Conservation (phyloP, 805 yeast species). For the Cyberlindnera suaveolens region DNA sequence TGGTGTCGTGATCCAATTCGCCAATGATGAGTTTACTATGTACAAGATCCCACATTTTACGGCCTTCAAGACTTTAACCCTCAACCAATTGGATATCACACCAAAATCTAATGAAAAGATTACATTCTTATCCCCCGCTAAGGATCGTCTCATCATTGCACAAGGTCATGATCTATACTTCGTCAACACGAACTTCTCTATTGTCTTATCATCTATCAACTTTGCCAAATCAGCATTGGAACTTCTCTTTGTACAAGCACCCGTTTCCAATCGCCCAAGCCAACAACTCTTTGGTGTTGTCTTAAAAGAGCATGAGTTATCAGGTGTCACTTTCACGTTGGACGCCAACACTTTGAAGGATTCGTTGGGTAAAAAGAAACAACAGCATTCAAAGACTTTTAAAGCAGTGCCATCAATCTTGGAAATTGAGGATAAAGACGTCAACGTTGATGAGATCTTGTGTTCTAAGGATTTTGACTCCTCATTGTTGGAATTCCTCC, state of each 20-base stretch:
- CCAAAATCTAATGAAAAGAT: conserved; percentile 1
- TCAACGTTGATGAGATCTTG: conserved; percentile 19
- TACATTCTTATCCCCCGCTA: conserved; percentile 21
- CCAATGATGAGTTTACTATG: conserved; percentile 8
- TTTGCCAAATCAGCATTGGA: conserved; percentile 15
- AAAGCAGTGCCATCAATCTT: conserved; percentile 24
- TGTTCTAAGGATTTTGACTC: conserved; percentile 25
- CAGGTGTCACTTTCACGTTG: conserved; percentile 39
- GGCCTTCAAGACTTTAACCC: conserved; percentile 8
- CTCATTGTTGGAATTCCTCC: conserved; percentile 25
- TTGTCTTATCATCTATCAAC: conserved; percentile 15
- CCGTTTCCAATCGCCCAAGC: conserved; percentile 1
- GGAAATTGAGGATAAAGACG: conserved; percentile 13
- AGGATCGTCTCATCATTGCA: conserved; percentile 22
- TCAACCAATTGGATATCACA: conserved; percentile 2
- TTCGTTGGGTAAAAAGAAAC: conserved; percentile 48
- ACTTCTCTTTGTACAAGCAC: conserved; percentile 8
- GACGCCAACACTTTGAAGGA: conserved; percentile 67
- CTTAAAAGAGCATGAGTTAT: conserved; percentile 17
- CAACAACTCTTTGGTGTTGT: conserved; percentile 17
- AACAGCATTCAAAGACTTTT: conserved; percentile 10
- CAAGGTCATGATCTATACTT: conserved; percentile 25
- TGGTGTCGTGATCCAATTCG: conserved; percentile 19
- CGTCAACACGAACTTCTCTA: conserved; percentile 30
- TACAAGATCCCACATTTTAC: conserved; percentile 22